Base-by-base conservation (phyloP, 306 rosid species). In the Abrus precatorius region DNA sequence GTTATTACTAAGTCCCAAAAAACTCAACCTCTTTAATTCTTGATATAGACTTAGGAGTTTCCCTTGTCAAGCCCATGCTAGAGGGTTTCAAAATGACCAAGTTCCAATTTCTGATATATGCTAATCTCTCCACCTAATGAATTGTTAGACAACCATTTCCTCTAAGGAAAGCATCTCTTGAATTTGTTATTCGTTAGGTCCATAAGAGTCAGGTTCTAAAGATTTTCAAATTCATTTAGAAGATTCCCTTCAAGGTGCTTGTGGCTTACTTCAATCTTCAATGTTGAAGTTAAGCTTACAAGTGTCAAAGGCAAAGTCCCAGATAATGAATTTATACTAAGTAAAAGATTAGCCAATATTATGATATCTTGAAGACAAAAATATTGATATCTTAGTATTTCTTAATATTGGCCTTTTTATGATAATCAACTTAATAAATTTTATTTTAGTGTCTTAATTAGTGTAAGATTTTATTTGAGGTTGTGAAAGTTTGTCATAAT, bases 241-340 rank as follows among this genome's bases (percentile, higher is more conserved):
- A 90, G 75, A 67, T 56, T 81, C 13, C 99, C 97, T 85, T 84
- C 86, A 12, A 96, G 27, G 7, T 28, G 40, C 66, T 96, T 96
- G 86, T 83, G 83, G 87, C 98, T 92, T 48, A 92, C 28, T 76
- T 96, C 98, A 81, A 96, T 88, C 88, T 96, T 96, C 88, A 96
- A 77, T 11, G 83, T 85, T 59, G 99, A 84, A 48, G 75, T 84
- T 74, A 93, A 77, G 64, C 86, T 82, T 68, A 93, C 96, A 32
- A 92, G 27, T 38, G 90, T 57, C 2, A 6, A 2, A 29, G 97
- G 98, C 85, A 96, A 72, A 53, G 74, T n/a, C 69, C 97, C 99
- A 12, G 97, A 88, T 7, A 96, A 74, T 43, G 83, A 81, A 64
- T 96, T 96, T 79, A 94, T 72, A 44, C 94, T 61, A 96, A 80